Percentiles rank a stretch among this genome's conserved stretches.
Evolutionary conservation across 208 protist species (phyloP).

Genomic region (Trypanosoma vivax): DNA sequence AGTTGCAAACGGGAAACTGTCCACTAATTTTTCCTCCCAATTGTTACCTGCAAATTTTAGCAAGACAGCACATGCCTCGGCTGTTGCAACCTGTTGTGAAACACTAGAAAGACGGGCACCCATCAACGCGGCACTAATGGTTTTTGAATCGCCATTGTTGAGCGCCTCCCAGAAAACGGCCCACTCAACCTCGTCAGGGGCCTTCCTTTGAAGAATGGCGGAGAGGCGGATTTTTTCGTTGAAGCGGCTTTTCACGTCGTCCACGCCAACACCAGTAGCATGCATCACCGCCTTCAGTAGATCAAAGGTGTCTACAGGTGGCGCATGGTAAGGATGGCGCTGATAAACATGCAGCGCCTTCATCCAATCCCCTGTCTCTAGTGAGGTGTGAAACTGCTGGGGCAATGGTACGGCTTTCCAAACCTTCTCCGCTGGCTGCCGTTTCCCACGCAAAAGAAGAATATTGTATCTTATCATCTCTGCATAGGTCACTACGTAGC

Average conservation of each 20-base stretch:
- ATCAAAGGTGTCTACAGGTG: conserved; percentile 81
- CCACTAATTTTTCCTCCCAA: conserved; percentile 70
- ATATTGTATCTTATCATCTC: conserved; percentile 11
- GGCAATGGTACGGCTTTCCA: conserved; percentile 86
- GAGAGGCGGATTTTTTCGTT: conserved; percentile 82
- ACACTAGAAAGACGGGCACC: conserved; percentile 39
- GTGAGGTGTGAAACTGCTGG: conserved; percentile 56
- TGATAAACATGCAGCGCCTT: conserved; percentile 73
- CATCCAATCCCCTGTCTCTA: conserved; percentile 78
- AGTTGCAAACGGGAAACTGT: conserved; percentile 74
- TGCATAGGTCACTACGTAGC: too few species aligned
- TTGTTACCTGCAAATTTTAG: conserved; percentile 53
- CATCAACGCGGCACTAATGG: conserved; percentile 60
- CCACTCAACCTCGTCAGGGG: conserved; percentile 84
- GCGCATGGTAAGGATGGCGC: conserved; percentile 82
- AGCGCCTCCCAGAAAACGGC: conserved; percentile 78
- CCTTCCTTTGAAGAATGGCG: conserved; percentile 54
- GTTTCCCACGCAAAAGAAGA: not conserved
- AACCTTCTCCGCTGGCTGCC: conserved; percentile 28
- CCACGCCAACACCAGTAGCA: conserved; percentile 67
- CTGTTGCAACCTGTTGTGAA: conserved; percentile 62
- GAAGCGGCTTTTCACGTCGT: conserved; percentile 83
- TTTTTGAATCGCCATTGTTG: conserved; percentile 74
- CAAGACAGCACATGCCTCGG: conserved; percentile 83
- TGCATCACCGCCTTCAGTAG: conserved; percentile 80